Conservation (phyloP, 2,329 filamentous ascomycete species). For the Rhexocercosporidium sp. region DNA sequence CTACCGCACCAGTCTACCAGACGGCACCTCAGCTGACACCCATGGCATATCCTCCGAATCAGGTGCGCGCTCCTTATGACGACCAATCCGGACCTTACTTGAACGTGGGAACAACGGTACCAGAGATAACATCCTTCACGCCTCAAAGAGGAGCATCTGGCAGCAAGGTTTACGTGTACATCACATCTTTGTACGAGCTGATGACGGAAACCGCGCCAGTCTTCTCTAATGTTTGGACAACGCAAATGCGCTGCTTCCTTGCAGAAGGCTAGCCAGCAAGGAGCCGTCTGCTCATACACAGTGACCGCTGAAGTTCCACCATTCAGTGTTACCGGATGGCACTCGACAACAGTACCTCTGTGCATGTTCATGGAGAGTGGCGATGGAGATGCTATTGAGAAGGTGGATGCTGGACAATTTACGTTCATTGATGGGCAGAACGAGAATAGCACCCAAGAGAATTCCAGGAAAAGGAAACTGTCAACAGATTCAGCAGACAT, state of each 20-base stretch:
- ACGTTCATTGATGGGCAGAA: slow-evolving; percentile 58
- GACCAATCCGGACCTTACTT: slow-evolving; percentile 71
- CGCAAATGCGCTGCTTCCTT: slow-evolving; percentile 72
- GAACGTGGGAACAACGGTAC: slow-evolving; percentile 61
- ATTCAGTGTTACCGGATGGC: slow-evolving; percentile 60
- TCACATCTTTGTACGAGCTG: slow-evolving; percentile 78
- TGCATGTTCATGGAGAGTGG: slow-evolving; percentile 64
- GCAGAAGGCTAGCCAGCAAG: slow-evolving; percentile 62
- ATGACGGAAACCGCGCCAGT: slow-evolving; percentile 60
- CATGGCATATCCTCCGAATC: slow-evolving; percentile 49
- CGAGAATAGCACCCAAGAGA: slow-evolving; percentile 43
- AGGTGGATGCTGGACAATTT: slow-evolving; percentile 64
- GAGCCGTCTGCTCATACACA: slow-evolving; percentile 70
- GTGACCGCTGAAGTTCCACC: slow-evolving; percentile 75
- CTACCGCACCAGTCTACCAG: slow-evolving; percentile 35
- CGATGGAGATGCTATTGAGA: slow-evolving; percentile 54
- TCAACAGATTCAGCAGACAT: slow-evolving; percentile 55
- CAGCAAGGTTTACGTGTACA: slow-evolving; percentile 73
- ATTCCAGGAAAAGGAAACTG: slow-evolving; percentile 61
- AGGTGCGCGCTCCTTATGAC: slow-evolving; percentile 60
- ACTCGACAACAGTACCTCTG: slow-evolving; percentile 61
- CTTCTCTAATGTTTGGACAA: slow-evolving; percentile 78
- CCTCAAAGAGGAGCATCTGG: slow-evolving; percentile 72
- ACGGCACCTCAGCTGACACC: slow-evolving; percentile 38
- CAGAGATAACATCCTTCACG: slow-evolving; percentile 71